Evolutionary conservation across 805 yeast genomes (phyloP).

Genomic region (Saccharomyces mikatae): DNA sequence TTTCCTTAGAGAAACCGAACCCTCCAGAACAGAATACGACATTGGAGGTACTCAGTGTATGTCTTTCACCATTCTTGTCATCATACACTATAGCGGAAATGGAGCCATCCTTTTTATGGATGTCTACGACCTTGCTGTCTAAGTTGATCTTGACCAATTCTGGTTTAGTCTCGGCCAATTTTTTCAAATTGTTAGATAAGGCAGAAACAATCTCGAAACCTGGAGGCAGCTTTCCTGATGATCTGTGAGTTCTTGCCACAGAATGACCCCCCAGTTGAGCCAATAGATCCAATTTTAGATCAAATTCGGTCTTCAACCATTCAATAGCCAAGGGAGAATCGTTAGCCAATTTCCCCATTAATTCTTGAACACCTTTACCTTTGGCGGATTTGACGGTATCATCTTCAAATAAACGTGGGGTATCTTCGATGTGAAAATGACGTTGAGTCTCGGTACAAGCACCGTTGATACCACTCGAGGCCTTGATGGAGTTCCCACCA

Average conservation of each 20-base stretch:
- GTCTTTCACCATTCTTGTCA: constrained; percentile 22
- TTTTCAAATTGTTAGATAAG: constrained; percentile 33
- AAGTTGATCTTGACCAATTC: constrained; percentile 31
- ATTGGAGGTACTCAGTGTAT: constrained; percentile 21
- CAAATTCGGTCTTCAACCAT: constrained; percentile 62
- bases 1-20: constrained; percentile 35
- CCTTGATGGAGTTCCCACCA: constrained; percentile 57
- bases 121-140: constrained; percentile 33
- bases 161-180: constrained; percentile 23
- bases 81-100: constrained; percentile 39
- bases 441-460: constrained; percentile 55
- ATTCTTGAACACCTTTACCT: constrained; percentile 46
- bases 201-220: constrained; percentile 50
- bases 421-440: constrained; percentile 42
- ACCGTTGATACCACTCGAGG: constrained; percentile 64
- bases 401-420: constrained; percentile 48
- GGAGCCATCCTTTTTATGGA: constrained; percentile 20
- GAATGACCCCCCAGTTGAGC: constrained; percentile 82
- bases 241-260: constrained; percentile 72
- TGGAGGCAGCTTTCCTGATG: constrained; percentile 50
- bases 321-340: constrained; percentile 61
- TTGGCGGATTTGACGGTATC: constrained; percentile 67
- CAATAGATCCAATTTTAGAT: constrained; percentile 55
- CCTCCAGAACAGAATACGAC: constrained; percentile 57
- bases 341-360: constrained; percentile 52